Evolutionary conservation across 331 rosid genomes (phyloP), one percentile per base, ranked within the genome.

Genomic region (Telfairia occidentalis): DNA sequence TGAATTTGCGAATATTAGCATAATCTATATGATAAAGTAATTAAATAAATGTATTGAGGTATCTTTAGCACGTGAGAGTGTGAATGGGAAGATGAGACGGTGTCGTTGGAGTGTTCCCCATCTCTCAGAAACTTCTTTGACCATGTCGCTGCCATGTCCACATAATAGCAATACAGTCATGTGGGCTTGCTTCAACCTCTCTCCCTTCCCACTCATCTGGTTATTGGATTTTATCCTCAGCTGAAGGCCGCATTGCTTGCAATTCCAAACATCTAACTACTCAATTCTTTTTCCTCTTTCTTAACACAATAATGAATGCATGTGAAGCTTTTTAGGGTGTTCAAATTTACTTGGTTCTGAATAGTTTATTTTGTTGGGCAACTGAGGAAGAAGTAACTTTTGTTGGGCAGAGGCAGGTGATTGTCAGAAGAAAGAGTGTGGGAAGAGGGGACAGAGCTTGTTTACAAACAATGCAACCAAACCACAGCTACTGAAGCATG

Each of bases 91-190:
- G 57, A 23, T 2, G 74, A 45, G 21, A 69, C 15, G 74, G 74
- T 69, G 73, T 66, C 73, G 32, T 42, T 40, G 6, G 28, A 38
- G 8, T 66, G 74, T 43, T 45, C 50, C 74, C 40, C 74, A 69
- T 69, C 6, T 69, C 40, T 69, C 19, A 69, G 30, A 19, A 43
- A 69, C 55, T 43, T 42, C 57, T 69, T 43, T 69, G 74, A 42
- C 74, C 74, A 43, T 70, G 74, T 70, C 74, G 11, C 55, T 13
- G 9, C 74, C 74, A 43, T 69, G 74, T 69, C 74, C 50, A 13
- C 74, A 69, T 43, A 15, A 23, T 26, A 69, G 24, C 57, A 69
- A 23, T 69, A 43, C 55, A 26, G 9, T 43, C 74, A 69, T 45
- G 74, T 69, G 74, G 55, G 26, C 34, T 66, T 67, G 26, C 34